Percentiles rank a stretch among this genome's conserved stretches.
Evolutionary conservation across 208 protist species (phyloP).

Genomic region (Leishmania major): DNA sequence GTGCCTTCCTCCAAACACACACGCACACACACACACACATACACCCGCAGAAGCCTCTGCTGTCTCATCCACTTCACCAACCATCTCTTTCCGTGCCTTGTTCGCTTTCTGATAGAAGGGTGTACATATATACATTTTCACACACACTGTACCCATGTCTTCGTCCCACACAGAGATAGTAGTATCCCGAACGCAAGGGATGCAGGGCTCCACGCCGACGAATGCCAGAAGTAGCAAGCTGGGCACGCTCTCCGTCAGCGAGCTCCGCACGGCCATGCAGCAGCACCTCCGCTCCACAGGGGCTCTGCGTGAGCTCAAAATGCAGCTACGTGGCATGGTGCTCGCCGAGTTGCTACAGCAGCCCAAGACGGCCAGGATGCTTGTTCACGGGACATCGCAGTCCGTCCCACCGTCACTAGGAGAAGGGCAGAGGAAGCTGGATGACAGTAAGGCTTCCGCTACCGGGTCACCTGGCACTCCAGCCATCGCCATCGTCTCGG

Average conservation of each 20-base stretch:
- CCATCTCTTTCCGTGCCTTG: not conserved
- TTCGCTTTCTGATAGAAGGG: not conserved
- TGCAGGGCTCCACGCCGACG: not conserved
- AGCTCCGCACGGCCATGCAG: slow-evolving; percentile 80
- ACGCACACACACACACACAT: not conserved
- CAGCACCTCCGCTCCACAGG: slow-evolving; percentile 76
- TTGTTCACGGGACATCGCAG: slow-evolving; percentile 19
- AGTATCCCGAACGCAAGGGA: not conserved
- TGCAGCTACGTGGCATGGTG: slow-evolving; percentile 82
- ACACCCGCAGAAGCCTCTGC: not conserved
- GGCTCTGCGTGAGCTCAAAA: slow-evolving; percentile 77
- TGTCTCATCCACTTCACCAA: not conserved
- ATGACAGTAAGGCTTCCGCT: slow-evolving; percentile 1
- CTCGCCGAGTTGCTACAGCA: slow-evolving; percentile 70
- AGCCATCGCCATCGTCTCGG: slow-evolving; percentile 1
- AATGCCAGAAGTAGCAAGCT: slow-evolving; percentile 5
- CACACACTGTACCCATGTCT: not conserved
- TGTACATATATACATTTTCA: too few species aligned
- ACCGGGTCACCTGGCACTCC: not conserved
- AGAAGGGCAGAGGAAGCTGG: not conserved
- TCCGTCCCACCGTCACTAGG: slow-evolving; percentile 4
- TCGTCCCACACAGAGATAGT: not conserved
- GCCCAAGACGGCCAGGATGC: slow-evolving; percentile 31
- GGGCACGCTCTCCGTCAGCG: slow-evolving; percentile 39
- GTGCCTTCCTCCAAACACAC: not conserved